Conservation (phyloP, 495 filamentous ascomycete genomes). For the Trypethelium eluteriae region DNA sequence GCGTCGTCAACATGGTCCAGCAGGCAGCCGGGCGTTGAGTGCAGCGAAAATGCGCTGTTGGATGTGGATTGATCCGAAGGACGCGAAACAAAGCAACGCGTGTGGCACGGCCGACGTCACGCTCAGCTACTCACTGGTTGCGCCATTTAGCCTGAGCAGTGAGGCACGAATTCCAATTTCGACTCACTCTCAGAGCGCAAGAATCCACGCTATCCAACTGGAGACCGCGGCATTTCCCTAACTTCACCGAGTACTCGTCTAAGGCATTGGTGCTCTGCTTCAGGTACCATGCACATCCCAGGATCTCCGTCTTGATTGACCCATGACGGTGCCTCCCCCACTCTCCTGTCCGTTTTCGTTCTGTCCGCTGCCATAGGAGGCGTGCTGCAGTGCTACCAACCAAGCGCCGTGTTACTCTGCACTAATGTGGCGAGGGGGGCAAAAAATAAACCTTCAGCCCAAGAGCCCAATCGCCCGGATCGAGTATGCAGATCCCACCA, state of each 20-base stretch:
- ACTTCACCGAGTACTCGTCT: no score
- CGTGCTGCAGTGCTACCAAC: neutral
- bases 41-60: neutral
- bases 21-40: constrained; percentile 3
- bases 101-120: constrained; percentile 7
- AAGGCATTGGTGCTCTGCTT: no score
- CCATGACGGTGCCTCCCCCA: no score
- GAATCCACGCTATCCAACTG: no score
- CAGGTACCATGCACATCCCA: no score
- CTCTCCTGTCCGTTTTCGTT: neutral
- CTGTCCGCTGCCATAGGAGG: neutral
- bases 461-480: no score
- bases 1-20: neutral
- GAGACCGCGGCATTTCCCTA: no score
- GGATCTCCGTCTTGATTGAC: no score
- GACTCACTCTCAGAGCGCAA: no score
- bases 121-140: neutral
- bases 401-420: neutral
- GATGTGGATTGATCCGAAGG: neutral
- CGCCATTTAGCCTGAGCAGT: neutral
- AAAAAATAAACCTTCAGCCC: neutral
- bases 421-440: neutral
- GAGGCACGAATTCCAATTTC: neutral
- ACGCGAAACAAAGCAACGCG: constrained; percentile 12
- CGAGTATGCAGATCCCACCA: no score